These are phyloP conservation scores for Apophysomyces sp. DNA, from an alignment of 371 early-diverging fungal species.

Conservation along the genomic window DNA sequence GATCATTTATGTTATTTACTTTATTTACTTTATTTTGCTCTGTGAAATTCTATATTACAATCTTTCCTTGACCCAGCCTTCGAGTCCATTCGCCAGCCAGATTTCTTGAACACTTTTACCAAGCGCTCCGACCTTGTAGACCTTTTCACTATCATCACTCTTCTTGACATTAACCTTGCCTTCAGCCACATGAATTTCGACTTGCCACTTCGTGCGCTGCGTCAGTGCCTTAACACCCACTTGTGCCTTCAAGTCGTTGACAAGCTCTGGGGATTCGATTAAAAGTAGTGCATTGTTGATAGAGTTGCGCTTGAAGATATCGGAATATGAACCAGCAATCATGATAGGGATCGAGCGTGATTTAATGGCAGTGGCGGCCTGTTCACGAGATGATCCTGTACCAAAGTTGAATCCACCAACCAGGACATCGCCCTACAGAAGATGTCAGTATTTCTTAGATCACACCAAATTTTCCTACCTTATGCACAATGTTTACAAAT, in stretches of 20 bases:
- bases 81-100: slow-evolving; percentile 88
- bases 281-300: slow-evolving; percentile 93
- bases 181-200: slow-evolving; percentile 54
- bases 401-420: slow-evolving; percentile 96
- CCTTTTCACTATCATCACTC: slow-evolving; percentile 42
- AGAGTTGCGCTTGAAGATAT: slow-evolving; percentile 96
- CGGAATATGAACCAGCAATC: slow-evolving; percentile 88
- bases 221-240: slow-evolving; percentile 55
- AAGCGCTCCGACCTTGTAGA: slow-evolving; percentile 67
- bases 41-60: slow-evolving; percentile 29
- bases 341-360: slow-evolving; percentile 83
- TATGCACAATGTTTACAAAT: slow-evolving; percentile 67
- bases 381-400: slow-evolving; percentile 94
- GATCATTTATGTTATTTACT: background rate
- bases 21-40: background rate
- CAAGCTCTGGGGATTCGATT: slow-evolving; percentile 84
- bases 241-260: slow-evolving; percentile 60
- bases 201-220: slow-evolving; percentile 73
- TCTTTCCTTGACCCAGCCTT: slow-evolving; percentile 82
- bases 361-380: slow-evolving; percentile 93
- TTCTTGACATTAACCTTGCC: slow-evolving; percentile 53
- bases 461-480: slow-evolving; percentile 20
- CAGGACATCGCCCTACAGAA: slow-evolving; percentile 68
- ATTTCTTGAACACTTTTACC: slow-evolving; percentile 93
- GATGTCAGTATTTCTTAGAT: background rate